Base-by-base conservation (phyloP, 371 early-diverging fungal genomes). In the Mortierella sp. region DNA sequence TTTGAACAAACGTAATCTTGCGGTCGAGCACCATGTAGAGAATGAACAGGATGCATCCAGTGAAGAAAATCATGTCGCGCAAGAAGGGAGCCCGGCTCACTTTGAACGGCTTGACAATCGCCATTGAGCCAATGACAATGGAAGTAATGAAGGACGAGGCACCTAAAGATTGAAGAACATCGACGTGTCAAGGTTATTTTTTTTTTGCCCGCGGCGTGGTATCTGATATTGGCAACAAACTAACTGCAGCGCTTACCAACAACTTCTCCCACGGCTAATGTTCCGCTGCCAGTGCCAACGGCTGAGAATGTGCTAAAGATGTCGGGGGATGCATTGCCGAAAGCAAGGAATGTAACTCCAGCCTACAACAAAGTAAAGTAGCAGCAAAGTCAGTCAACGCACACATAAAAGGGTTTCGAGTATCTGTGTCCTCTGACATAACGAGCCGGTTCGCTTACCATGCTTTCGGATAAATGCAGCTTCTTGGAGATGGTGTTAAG, bases 251-350 rank as follows among this genome's bases (percentile, higher is more conserved):
- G 24, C 50, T n/a, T 75, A 82, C 82, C 82, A n/a, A 78, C 75
- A 5, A 82, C 73, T 82, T 96, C 95, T 46, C 96, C 96, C 13
- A 96, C 82, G 3, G 96, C 96, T 44, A 96, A 82, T 3, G 94
- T 93, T 4, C 93, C 95, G 72, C 92, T 89, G 40, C 92, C 92
- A 6, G 94, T 90, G n/a, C 91, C 82, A 82, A 96, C 90, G 1
- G 96, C 96, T 72, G 93, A 93, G 76, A 95, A 94, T 0, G 95
- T 96, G 24, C 94, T 91, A 74, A 96, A 95, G 50, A 96, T 79
- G 76, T 96, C 96, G 5, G 96, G 96, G n/a, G 95, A 94, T 21
- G 95, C 96, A 79, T 96, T 96, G 21, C 96, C 96, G 34, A 96
- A 90, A 0, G 96, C 96, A 34, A 96, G 85, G 85, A 96, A 92